Evolutionary conservation across 1,139 yeast species (phyloP).

Genomic region (Blastobotrys ciferrii): DNA sequence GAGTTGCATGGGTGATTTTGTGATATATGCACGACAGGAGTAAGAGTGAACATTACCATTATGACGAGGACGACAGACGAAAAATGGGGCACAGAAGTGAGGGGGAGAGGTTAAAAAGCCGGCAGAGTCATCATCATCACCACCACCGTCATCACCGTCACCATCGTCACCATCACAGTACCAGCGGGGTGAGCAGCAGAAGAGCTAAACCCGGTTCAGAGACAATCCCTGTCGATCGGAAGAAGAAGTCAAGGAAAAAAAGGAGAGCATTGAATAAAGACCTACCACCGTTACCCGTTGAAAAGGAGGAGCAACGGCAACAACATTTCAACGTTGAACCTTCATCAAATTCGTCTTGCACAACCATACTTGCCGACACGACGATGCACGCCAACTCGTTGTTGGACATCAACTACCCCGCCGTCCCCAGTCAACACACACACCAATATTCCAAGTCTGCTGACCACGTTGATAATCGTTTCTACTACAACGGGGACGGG

Average conservation of each 20-base stretch:
- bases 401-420: not conserved
- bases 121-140: too few relatives aligned
- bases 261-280: slow-evolving; percentile 10
- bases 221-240: slow-evolving; percentile 7
- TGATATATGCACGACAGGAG: not conserved
- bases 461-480: not conserved
- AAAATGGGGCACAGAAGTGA: not conserved
- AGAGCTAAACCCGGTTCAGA: not conserved
- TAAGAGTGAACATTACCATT: not conserved
- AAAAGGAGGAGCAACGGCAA: not conserved
- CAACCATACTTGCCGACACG: not conserved
- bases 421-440: not conserved
- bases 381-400: not conserved
- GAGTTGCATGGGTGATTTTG: not conserved
- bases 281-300: slow-evolving; percentile 13
- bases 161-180: not conserved
- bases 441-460: not conserved
- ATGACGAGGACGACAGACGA: not conserved
- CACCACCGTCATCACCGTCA: not conserved
- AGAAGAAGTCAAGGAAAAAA: slow-evolving; percentile 1
- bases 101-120: not conserved
- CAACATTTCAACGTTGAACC: not conserved
- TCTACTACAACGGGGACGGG: too few relatives aligned
- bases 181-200: not conserved
- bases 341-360: not conserved